Base-by-base conservation (phyloP, 768 basidiomycete genomes). In the Mycena galericulata region DNA sequence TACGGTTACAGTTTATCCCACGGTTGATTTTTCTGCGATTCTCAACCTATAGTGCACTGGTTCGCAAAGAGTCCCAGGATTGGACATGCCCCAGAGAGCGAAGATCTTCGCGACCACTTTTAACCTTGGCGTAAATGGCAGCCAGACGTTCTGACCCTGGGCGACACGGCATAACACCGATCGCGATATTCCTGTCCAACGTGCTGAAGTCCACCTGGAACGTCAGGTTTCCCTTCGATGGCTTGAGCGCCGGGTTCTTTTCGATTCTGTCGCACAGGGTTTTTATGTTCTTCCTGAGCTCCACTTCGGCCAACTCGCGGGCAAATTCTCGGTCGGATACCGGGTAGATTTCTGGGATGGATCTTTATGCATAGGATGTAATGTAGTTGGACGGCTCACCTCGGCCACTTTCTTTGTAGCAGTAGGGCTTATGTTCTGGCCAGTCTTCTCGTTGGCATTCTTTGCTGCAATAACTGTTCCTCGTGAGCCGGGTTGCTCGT, bases 131-230 rank as follows among this genome's bases (percentile, higher is more conserved):
- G 47, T 68, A 68, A 29, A 68, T 62, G 27, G 54, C 60, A 15
- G 47, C 59, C 2, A 41, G 18, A 10, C 60, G 67, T 9, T 62
- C 67, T 18, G 20, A 10, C 46, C 40, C 14, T 3, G 29, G 9
- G 27, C 17, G 34, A 20, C 32, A 7, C 14, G 67, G 67, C 15
- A 27, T 38, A 10, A 68, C 4, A 1, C 60, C 67, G 27, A 68
- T 68, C 45, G 67, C 47, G 38, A 68, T 68, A 38, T 62, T 45
- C 54, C 38, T 38, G 36, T 68, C 54, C n/a, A 62, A 30, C 47
- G 67, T 50, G 30, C 53, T 56, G 27, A 68, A 68, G 51, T 68
- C 67, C 15, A 68, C 67, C 36, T 68, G 67, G 26, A 68, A 62
- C 45, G 47, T 49, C 1, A 68, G 60, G 24, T 55, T 30, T 38